phyloP scores from a whole-genome alignment of 805 yeast genomes.

The Candida tallmaniae region DNA sequence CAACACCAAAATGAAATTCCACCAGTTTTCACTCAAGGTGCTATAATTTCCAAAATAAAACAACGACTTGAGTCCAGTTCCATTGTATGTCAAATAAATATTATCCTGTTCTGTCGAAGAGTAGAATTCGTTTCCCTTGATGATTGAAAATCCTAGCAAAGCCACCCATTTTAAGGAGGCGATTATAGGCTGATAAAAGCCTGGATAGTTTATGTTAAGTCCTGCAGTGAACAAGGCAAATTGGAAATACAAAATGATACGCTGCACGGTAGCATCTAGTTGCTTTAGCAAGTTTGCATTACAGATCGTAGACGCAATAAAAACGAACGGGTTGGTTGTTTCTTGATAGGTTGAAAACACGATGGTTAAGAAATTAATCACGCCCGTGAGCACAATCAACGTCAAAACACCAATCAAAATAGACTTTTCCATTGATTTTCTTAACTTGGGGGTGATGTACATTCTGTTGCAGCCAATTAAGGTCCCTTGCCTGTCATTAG shows the following conservation, averaged over 20 bases:
- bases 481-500: constrained; percentile 30
- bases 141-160: constrained; percentile 34
- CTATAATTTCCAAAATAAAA: constrained; percentile 25
- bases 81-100: constrained; percentile 38
- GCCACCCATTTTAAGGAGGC: constrained; percentile 53
- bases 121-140: constrained; percentile 11
- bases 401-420: constrained; percentile 36
- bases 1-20: constrained; percentile 36
- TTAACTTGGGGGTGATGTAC: constrained; percentile 45
- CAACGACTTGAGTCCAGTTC: constrained; percentile 38
- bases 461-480: constrained; percentile 45
- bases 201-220: constrained; percentile 54
- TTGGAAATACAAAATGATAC: constrained; percentile 51
- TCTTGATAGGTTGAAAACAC: constrained; percentile 57
- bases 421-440: constrained; percentile 24
- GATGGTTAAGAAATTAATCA: constrained; percentile 36
- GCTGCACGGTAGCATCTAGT: constrained; percentile 48
- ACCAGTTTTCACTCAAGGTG: constrained; percentile 33
- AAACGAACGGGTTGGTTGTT: constrained; percentile 47
- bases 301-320: constrained; percentile 54
- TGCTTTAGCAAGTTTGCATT: constrained; percentile 52
- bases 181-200: constrained; percentile 54
- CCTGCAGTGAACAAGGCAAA: constrained; percentile 56
- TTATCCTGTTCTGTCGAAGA: constrained; percentile 21
- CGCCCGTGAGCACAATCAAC: constrained; percentile 37